Percentiles rank a stretch among this genome's conserved stretches.
phyloP scores from a whole-genome alignment of 176 grass and related monocot genomes.

The Zizania latifolia region DNA sequence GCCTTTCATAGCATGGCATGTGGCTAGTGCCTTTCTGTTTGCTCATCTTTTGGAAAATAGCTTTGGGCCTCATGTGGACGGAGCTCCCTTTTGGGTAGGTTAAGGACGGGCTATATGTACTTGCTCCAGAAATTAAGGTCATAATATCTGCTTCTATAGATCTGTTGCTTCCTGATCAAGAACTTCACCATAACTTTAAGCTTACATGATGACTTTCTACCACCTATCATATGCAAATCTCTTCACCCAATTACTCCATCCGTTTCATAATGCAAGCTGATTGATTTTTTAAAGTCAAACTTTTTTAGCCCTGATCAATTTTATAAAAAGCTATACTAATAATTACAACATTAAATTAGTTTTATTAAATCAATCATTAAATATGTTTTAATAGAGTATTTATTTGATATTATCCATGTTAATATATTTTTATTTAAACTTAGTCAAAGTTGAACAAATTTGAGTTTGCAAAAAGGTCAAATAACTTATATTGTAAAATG shows the following conservation, averaged over 20 bases:
- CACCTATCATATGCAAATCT: neutral
- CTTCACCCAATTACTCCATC: neutral
- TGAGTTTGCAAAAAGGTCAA: too few species aligned
- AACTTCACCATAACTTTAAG: neutral
- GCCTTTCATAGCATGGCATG: constrained; percentile 10
- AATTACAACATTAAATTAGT: too few species aligned
- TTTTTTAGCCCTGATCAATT: too few species aligned
- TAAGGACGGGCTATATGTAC: neutral
- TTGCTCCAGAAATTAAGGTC: neutral
- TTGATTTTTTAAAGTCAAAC: too few species aligned
- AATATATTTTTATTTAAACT: too few species aligned
- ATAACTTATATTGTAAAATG: too few species aligned
- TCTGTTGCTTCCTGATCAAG: constrained; percentile 1
- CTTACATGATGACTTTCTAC: neutral
- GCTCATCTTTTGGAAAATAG: constrained; percentile 13
- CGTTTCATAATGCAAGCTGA: too few species aligned
- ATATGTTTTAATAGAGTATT: too few species aligned
- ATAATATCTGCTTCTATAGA: neutral
- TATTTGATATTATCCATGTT: too few species aligned
- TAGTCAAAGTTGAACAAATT: too few species aligned
- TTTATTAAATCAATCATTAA: too few species aligned
- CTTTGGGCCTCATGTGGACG: constrained; percentile 12
- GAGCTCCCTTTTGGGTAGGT: neutral
- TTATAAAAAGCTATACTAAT: too few species aligned
- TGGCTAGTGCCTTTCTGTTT: constrained; percentile 7